Evolutionary conservation across 176 grass and related monocot species (phyloP), one percentile per base, ranked within the genome.

Genomic region (Triticum timopheevii): DNA sequence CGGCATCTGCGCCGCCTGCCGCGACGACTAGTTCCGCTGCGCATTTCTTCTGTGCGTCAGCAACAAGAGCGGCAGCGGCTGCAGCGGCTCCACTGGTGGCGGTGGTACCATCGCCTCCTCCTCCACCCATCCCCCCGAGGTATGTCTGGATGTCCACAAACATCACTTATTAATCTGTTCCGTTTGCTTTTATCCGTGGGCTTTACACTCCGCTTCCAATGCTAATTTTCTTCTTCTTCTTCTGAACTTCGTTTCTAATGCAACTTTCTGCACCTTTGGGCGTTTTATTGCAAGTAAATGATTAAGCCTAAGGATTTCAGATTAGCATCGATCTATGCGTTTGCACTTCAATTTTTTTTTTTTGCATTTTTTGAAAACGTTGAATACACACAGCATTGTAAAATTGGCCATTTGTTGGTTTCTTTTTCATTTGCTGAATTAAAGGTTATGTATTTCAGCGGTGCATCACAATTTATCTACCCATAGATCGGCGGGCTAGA

Each of bases 51-150:
- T 88, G 72, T 27, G 82, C 86, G 66, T 44, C 90, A 91, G 23
- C 78, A 22, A 31, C 90, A 85, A 23, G 38, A 65, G 39, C 86
- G 71, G 80, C 78, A 65, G 30, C 90, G 77, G 31, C 54, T 49
- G 38, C 85, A 81, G 80, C 89, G 76, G 89, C 86, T 85, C 82
- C 89, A 91, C 69, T 54, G 50, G 16, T 78, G 81, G 47, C 61
- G 23, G 62, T 12, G 69, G 76, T 80, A 80, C 69, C 89, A n/a
- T 76, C 86, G 76, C 78, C 82, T 62, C 78, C 81, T 61, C 78
- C 47, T 85, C 88, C 89, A 84, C 62, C 81, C n/a, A 88, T 85
- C 22, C 76, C 82, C 38, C 39, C 77, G 31, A 91, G 90, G 90
- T 91, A 79, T 82, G 90, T 35, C 13, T 31, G 10, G 27, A 9